These are phyloP conservation scores for Ophiosphaerella narmari DNA, from an alignment of 2,329 filamentous ascomycete genomes.

Conservation along the genomic window DNA sequence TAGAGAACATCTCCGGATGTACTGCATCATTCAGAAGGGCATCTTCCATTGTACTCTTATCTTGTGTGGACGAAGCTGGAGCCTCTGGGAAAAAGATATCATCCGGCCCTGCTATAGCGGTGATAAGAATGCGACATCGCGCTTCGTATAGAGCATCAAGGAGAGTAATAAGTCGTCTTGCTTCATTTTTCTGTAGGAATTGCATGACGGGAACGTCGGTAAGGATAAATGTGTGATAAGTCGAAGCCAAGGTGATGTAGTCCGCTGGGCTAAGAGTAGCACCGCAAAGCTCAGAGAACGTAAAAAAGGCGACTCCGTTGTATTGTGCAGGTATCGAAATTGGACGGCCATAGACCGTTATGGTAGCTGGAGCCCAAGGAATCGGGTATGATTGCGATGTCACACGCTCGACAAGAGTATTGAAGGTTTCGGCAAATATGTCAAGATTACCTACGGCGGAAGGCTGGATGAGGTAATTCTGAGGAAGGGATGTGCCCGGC, in stretches of 20 bases:
- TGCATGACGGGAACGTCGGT: slow-evolving; percentile 71
- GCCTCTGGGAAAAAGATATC: slow-evolving; percentile 72
- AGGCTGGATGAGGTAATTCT: slow-evolving; percentile 42
- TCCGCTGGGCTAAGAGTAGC: slow-evolving; percentile 73
- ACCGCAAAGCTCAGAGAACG: slow-evolving; percentile 70
- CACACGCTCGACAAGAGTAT: slow-evolving; percentile 25
- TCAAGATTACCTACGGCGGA: slow-evolving; percentile 24
- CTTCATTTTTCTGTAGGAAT: slow-evolving; percentile 76
- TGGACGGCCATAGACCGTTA: slow-evolving; percentile 66
- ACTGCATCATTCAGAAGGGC: slow-evolving; percentile 55
- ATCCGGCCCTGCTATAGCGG: slow-evolving; percentile 70
- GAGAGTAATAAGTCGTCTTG: slow-evolving; percentile 77
- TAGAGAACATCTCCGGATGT: slow-evolving; percentile 68
- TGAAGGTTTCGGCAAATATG: slow-evolving; percentile 26
- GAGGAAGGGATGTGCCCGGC: slow-evolving; percentile 27
- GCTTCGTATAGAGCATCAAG: slow-evolving; percentile 79
- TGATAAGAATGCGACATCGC: slow-evolving; percentile 74
- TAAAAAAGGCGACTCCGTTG: slow-evolving; percentile 65
- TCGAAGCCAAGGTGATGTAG: slow-evolving; percentile 80
- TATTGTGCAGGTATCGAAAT: slow-evolving; percentile 64
- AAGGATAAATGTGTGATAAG: slow-evolving; percentile 77
- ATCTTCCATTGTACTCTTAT: slow-evolving; percentile 5
- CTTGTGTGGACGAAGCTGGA: slow-evolving; percentile 7
- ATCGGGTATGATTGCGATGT: slow-evolving; percentile 39
- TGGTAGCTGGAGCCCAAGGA: slow-evolving; percentile 52